Evolutionary conservation across 169 alveolate genomes (phyloP).

Genomic region (Babesia bigemina): DNA sequence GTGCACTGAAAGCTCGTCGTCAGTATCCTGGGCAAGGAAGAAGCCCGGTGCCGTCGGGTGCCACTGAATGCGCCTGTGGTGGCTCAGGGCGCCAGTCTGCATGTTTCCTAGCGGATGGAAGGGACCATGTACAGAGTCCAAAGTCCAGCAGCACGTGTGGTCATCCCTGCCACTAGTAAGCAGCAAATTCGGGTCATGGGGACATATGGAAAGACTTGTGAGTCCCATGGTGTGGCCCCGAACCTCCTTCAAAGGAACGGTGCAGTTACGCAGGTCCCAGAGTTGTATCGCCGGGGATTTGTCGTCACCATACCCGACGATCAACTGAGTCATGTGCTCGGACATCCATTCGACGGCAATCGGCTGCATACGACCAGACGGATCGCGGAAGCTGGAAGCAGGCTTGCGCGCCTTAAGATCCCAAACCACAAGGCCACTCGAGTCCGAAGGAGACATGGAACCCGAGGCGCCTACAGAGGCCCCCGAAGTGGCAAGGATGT

Average conservation of each 20-base stretch:
- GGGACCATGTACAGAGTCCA: constrained; percentile 54
- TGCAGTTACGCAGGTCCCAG: constrained; percentile 84
- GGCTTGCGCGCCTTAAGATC: constrained; percentile 82
- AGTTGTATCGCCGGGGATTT: constrained; percentile 83
- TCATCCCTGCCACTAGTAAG: constrained; percentile 82
- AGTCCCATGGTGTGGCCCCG: constrained; percentile 78
- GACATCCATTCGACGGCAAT: constrained; percentile 83
- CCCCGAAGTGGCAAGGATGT: constrained; percentile 80
- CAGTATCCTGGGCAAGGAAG: constrained; percentile 58
- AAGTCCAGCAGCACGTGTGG: constrained; percentile 78
- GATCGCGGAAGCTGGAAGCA: constrained; percentile 83
- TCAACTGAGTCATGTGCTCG: constrained; percentile 82
- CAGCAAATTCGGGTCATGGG: constrained; percentile 77
- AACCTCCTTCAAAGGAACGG: constrained; percentile 82
- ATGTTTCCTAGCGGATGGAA: constrained; percentile 42
- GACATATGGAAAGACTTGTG: constrained; percentile 76
- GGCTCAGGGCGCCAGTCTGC: constrained; percentile 66
- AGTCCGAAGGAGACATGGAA: constrained; percentile 67
- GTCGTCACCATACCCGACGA: constrained; percentile 83
- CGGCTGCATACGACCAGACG: constrained; percentile 80
- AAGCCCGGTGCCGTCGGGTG: constrained; percentile 65
- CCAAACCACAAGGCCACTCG: constrained; percentile 82
- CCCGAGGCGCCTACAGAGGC: constrained; percentile 39
- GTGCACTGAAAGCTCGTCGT: constrained; percentile 54
- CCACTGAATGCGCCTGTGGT: constrained; percentile 61